A percentile compares a stretch with the other conserved stretches of the same genome.
Conservation (phyloP, 148 eudicot species). For the Pharnaceum exiguum region DNA sequence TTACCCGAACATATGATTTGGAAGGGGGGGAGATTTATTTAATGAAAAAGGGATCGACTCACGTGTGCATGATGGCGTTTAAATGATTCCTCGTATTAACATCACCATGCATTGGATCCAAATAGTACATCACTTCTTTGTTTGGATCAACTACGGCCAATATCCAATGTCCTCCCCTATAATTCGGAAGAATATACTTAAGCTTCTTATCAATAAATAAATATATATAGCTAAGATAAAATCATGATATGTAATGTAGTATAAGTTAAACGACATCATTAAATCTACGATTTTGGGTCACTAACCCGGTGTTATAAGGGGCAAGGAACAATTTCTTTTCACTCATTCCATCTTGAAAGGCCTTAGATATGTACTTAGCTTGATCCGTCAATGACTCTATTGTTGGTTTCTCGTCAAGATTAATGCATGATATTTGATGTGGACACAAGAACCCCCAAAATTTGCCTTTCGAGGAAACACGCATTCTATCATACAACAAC, state of each 20-base stretch:
- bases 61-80: not conserved
- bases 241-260: not conserved
- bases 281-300: not conserved
- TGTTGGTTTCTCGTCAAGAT: not conserved
- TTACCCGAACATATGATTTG: too few species aligned
- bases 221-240: not conserved
- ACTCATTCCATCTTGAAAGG: slow-evolving; percentile 3
- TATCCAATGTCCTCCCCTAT: not conserved
- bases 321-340: not conserved
- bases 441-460: not conserved
- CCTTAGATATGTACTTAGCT: slow-evolving; percentile 4
- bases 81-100: not conserved
- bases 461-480: too few species aligned
- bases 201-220: too few species aligned
- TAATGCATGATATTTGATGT: not conserved
- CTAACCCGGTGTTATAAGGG: slow-evolving; percentile 3
- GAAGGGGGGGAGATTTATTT: not conserved
- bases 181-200: too few species aligned
- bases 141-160: not conserved
- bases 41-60: not conserved
- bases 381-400: not conserved
- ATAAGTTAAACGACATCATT: not conserved
- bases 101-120: not conserved
- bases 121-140: not conserved
- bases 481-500: not conserved